Base-by-base conservation (phyloP, 495 filamentous ascomycete species). In the Aspergillus leporis region DNA sequence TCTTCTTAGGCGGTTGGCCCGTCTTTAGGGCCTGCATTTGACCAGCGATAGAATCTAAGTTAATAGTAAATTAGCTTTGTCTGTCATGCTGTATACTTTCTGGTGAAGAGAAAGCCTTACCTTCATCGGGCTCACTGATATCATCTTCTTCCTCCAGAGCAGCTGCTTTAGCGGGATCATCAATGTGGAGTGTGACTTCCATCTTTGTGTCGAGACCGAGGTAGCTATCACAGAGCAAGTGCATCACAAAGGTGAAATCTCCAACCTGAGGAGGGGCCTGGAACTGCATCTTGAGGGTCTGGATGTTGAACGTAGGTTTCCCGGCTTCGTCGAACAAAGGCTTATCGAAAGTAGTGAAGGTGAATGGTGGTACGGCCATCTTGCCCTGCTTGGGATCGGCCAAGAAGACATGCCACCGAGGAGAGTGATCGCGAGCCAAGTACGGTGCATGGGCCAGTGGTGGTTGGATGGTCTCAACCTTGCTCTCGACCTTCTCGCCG, bases 231-330 rank as follows among this genome's bases (percentile, higher is more conserved):
- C 91, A 96, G 55, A 97, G 77, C 58, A 95, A 77, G 70, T 97
- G 86, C 90, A 97, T 88, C 31, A 88, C 86, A 70, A 98, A 98
- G 0, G 87, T 89, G 71, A 96, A 98, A 66, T 91, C 87, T 45
- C 92, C 95, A 13, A 89, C 83, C 72, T 97, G 91, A 31, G 93
- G 92, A 51, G 94, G 94, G 19, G 94, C 93, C 66, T 93, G 90
- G 77, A 98, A 98, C 74, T 98, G 94, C 75, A 95, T 92, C 78
- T 96, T 97, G 66, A 97, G 80, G 13, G 94, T 98, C 73, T 96
- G 91, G 75, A 98, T 85, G 61, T 90, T 86, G 75, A 90, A 98
- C 5, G 92, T 96, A 18, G 91, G 91, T 62, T 87, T 87, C 54
- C 88, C 90, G 36, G 78, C 81, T 45, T 82, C 80, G 58, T 88